phyloP scores from a whole-genome alignment of 2,329 filamentous ascomycete genomes.

The Coniochaeta sp. region DNA sequence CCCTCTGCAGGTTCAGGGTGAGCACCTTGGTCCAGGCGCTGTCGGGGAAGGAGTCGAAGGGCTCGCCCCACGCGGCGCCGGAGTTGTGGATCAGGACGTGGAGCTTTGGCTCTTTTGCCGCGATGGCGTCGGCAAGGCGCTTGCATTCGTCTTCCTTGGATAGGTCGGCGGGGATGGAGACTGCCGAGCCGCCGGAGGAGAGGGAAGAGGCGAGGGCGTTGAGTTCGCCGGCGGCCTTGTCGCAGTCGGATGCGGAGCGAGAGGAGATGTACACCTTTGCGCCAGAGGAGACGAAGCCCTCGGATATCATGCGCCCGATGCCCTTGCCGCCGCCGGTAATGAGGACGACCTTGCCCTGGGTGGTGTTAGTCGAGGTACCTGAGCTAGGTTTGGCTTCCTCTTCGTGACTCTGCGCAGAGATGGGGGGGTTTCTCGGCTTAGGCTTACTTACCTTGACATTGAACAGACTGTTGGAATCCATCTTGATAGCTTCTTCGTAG shows the following conservation, averaged over 20 bases:
- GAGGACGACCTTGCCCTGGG: slow-evolving; percentile 48
- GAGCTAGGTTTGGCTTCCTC: too few relatives aligned
- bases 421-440: too few relatives aligned
- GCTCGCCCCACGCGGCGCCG: slow-evolving; percentile 56
- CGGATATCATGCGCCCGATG: slow-evolving; percentile 60
- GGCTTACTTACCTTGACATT: slow-evolving; percentile 35
- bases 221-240: slow-evolving; percentile 46
- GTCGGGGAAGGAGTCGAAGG: slow-evolving; percentile 52
- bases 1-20: slow-evolving; percentile 60
- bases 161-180: slow-evolving; percentile 56
- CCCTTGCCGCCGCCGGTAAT: slow-evolving; percentile 54
- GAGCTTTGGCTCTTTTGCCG: slow-evolving; percentile 40
- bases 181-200: slow-evolving; percentile 35
- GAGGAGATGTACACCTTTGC: slow-evolving; percentile 60
- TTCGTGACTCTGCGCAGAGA: too few relatives aligned
- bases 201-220: slow-evolving; percentile 34
- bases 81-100: slow-evolving; percentile 61
- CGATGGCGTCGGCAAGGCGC: slow-evolving; percentile 43
- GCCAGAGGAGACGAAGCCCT: slow-evolving; percentile 57
- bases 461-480: slow-evolving; percentile 50
- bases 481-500: slow-evolving; percentile 19
- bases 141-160: slow-evolving; percentile 50
- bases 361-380: background rate
- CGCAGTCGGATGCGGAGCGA: slow-evolving; percentile 51
- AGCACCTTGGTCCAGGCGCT: slow-evolving; percentile 50